Conservation (phyloP, 768 basidiomycete genomes). For the Rhodotorula graminis region DNA sequence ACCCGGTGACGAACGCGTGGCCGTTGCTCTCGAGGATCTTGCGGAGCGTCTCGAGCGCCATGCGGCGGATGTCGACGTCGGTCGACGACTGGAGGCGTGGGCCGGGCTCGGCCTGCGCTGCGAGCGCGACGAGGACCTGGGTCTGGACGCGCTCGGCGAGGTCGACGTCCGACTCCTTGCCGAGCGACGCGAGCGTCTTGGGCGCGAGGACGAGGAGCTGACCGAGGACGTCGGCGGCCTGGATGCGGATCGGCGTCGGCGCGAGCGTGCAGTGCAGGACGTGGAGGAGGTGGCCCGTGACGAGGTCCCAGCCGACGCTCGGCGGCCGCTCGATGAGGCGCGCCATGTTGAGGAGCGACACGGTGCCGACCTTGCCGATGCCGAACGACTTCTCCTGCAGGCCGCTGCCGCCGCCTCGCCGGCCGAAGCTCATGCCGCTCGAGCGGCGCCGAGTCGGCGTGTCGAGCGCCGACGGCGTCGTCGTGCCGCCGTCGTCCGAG, state of each 20-base stretch:
- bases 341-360: constrained; percentile 76
- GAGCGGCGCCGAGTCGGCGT: constrained; percentile 56
- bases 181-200: constrained; percentile 51
- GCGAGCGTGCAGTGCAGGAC: constrained; percentile 66
- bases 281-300: constrained; percentile 72
- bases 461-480: constrained; percentile 4
- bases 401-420: neutral
- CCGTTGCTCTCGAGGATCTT: constrained; percentile 85
- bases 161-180: constrained; percentile 56
- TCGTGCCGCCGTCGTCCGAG: neutral
- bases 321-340: constrained; percentile 66
- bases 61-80: constrained; percentile 70
- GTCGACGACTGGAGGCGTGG: constrained; percentile 51
- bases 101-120: constrained; percentile 63
- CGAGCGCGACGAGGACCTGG: constrained; percentile 77
- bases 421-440: constrained; percentile 74
- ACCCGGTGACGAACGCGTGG: constrained; percentile 84
- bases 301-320: constrained; percentile 70
- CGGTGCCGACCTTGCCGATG: constrained; percentile 75
- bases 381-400: constrained; percentile 71
- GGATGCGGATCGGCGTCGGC: constrained; percentile 69
- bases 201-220: constrained; percentile 75
- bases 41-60: constrained; percentile 84
- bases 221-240: constrained; percentile 80
- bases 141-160: constrained; percentile 68